Base-by-base conservation (phyloP, 768 basidiomycete species). In the Gloeopeniophorella convolvens region DNA sequence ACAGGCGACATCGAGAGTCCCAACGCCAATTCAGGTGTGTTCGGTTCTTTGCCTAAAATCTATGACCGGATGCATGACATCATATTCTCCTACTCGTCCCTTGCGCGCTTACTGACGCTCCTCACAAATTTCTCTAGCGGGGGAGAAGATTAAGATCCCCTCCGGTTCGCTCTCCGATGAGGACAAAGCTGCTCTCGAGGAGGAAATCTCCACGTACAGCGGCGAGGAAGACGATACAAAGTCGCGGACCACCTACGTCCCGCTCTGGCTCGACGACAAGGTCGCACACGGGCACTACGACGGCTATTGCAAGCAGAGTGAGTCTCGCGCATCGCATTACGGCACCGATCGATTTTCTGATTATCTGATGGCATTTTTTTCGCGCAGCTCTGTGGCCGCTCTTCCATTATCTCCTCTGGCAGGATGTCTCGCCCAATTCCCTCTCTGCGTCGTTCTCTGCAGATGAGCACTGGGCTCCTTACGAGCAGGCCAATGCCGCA, bases 401-500 rank as follows among this genome's bases (percentile, higher is more conserved):
- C 34, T 96, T 98, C 79, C 96, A 98, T 70, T 98, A 98, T 65
- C 80, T 98, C 49, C 83, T 97, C 48, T 96, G 94, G 88, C 93
- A 95, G 66, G 96, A 98, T 64, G 90, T 93, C 51, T 57, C 57
- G 2, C 57, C 57, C n/a, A 87, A 88, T 8, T 85, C 85, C 23
- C 89, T 92, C 60, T 87, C 89, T 59, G 82, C 87, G 1, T 86
- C 86, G 15, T 57, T 57, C 48, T 51, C 50, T 3, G 91, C 90
- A 24, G 90, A 92, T 63, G 73, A 78, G 2, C 74, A 89, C 61
- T 99, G 92, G 73, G 75, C 82, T 28, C 77, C 81, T 36, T 94
- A 92, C 69, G 76, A 80, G 57, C 74, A 80, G 43, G 90, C 89
- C 48, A 97, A 97, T 68, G 77, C 80, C 34, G 83, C 82, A 4